These are phyloP conservation scores for Dothidotthia symphoricarpi DNA, from an alignment of 2,329 filamentous ascomycete species.

Conservation along the genomic window DNA sequence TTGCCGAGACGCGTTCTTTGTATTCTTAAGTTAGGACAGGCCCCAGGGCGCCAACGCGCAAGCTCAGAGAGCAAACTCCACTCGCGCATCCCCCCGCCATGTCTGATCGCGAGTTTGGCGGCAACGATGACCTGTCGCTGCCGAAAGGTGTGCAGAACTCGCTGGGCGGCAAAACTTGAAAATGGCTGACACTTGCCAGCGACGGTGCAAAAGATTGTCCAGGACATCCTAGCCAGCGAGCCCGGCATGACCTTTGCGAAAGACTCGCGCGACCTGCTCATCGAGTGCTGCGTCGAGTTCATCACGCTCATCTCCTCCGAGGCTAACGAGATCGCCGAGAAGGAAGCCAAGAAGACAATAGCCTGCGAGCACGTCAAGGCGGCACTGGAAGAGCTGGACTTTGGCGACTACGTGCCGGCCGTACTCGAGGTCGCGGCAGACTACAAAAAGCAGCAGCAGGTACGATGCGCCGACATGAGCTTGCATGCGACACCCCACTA, in stretches of 20 bases:
- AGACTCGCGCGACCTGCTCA: constrained; percentile 89
- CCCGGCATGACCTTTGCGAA: constrained; percentile 85
- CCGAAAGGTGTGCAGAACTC: constrained; percentile 37
- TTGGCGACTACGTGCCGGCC: constrained; percentile 85
- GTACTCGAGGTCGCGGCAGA: constrained; percentile 83
- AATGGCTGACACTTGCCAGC: constrained; percentile 45
- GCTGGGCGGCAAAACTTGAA: background rate
- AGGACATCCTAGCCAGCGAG: constrained; percentile 80
- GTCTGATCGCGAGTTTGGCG: constrained; percentile 46
- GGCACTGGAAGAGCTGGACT: constrained; percentile 87
- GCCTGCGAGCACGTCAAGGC: constrained; percentile 97
- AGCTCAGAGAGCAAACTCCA: constrained; percentile 1
- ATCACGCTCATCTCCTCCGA: constrained; percentile 98
- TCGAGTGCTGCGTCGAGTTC: constrained; percentile 98
- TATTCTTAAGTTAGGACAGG: constrained; percentile 5
- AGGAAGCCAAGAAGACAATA: constrained; percentile 98
- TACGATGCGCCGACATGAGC: constrained; percentile 42
- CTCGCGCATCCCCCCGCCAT: constrained; percentile 29
- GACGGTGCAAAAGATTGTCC: constrained; percentile 80
- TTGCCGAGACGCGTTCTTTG: constrained; percentile 3
- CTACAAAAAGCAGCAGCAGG: constrained; percentile 91
- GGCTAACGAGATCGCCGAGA: constrained; percentile 97
- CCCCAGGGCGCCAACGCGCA: background rate
- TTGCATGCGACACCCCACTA: constrained; percentile 3
- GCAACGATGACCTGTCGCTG: constrained; percentile 45